phyloP scores from a whole-genome alignment of 495 filamentous ascomycete genomes.

The Neurospora hispaniola region DNA sequence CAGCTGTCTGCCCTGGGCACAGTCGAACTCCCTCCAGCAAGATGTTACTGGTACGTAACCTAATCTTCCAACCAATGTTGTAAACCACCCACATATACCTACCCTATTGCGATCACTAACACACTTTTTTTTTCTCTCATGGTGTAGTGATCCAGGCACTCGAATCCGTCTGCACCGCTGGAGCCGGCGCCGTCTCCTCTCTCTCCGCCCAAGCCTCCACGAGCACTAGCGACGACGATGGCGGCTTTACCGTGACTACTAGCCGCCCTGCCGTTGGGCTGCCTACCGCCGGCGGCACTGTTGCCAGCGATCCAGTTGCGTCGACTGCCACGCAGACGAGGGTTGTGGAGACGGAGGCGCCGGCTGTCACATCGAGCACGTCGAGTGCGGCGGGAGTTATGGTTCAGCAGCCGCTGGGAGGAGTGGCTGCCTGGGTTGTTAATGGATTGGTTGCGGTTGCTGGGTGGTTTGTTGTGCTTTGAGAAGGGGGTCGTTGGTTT shows the following conservation, averaged over 20 bases:
- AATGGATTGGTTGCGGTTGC: background rate
- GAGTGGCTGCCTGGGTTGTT: background rate
- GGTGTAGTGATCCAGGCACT: background rate
- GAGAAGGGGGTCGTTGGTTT: background rate
- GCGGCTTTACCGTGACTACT: background rate
- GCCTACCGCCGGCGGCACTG: background rate
- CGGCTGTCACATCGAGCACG: background rate
- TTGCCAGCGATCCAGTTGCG: background rate
- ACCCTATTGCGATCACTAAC: background rate
- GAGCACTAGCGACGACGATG: background rate
- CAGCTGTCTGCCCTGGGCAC: constrained; percentile 11
- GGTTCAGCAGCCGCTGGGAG: background rate
- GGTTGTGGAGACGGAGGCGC: background rate
- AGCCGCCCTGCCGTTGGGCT: background rate
- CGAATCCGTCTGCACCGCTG: background rate
- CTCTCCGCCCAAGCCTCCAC: background rate
- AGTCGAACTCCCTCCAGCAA: background rate
- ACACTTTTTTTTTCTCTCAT: background rate
- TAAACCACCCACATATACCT: no score
- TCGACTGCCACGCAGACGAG: background rate
- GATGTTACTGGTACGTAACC: constrained; percentile 11
- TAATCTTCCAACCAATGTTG: no score
- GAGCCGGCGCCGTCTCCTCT: background rate
- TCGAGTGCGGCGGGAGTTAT: background rate
- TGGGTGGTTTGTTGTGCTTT: background rate